These are phyloP conservation scores for Sclerotinia subarctica DNA, from an alignment of 2,329 filamentous ascomycete species.

Conservation along the genomic window DNA sequence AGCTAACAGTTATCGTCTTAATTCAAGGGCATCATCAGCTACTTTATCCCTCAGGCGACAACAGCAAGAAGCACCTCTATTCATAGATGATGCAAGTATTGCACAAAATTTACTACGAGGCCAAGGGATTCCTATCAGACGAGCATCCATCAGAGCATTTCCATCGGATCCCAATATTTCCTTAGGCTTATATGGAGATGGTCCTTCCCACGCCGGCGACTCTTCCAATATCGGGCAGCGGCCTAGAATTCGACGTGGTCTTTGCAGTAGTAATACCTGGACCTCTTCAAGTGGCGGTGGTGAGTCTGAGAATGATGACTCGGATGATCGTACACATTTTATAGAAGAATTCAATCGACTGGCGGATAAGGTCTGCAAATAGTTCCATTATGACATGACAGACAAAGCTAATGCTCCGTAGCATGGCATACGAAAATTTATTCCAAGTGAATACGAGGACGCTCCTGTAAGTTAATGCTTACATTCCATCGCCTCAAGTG, in stretches of 20 bases:
- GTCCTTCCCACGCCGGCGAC: neutral
- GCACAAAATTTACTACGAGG: slow-evolving; percentile 30
- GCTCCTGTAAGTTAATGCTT: slow-evolving; percentile 25
- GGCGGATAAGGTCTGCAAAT: slow-evolving; percentile 50
- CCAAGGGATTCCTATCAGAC: slow-evolving; percentile 27
- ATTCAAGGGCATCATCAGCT: slow-evolving; percentile 33
- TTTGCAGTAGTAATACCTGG: slow-evolving; percentile 51
- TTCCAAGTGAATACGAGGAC: slow-evolving; percentile 30
- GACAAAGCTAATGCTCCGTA: slow-evolving; percentile 34
- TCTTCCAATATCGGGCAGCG: neutral
- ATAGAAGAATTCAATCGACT: slow-evolving; percentile 59
- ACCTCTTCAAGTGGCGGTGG: slow-evolving; percentile 52
- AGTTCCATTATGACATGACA: neutral
- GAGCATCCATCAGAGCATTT: slow-evolving; percentile 24
- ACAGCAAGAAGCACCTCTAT: slow-evolving; percentile 20
- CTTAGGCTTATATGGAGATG: neutral
- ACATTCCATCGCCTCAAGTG: neutral
- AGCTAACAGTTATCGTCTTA: slow-evolving; percentile 29
- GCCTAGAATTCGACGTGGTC: slow-evolving; percentile 20
- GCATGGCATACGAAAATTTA: slow-evolving; percentile 48
- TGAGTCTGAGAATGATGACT: slow-evolving; percentile 49
- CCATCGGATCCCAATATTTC: slow-evolving; percentile 15
- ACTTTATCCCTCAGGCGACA: slow-evolving; percentile 29
- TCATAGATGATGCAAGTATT: slow-evolving; percentile 31
- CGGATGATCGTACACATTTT: slow-evolving; percentile 48